These are phyloP conservation scores for Penicillium hordei DNA, from an alignment of 2,329 filamentous ascomycete genomes.

Conservation along the genomic window DNA sequence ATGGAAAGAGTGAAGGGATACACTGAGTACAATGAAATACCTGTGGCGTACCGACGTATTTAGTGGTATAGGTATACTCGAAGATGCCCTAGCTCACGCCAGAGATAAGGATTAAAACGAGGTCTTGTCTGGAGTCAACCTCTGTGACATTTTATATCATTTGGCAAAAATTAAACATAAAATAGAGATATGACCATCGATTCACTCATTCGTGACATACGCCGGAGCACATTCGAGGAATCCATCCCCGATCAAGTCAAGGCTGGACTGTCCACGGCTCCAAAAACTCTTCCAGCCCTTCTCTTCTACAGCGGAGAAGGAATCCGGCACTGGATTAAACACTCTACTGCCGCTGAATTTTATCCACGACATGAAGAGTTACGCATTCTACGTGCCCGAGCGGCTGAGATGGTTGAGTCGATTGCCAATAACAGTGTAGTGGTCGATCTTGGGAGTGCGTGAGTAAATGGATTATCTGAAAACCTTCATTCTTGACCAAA, in stretches of 20 bases:
- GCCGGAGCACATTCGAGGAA: background rate
- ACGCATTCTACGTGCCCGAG: background rate
- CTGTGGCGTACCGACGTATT: no score
- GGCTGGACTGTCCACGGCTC: background rate
- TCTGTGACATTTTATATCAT: background rate
- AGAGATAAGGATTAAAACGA: no score
- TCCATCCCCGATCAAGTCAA: background rate
- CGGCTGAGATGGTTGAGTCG: background rate
- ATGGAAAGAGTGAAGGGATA: no score
- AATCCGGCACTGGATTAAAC: background rate
- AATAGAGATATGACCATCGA: background rate
- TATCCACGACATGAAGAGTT: constrained; percentile 1
- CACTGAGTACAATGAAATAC: no score
- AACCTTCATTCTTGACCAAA: background rate
- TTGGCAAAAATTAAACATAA: no score
- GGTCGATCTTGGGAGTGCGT: background rate
- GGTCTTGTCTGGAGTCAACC: background rate
- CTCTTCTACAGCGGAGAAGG: background rate
- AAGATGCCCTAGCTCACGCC: no score
- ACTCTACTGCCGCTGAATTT: background rate
- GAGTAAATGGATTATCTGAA: background rate
- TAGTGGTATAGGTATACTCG: no score
- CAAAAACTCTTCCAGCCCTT: background rate
- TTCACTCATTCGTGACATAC: background rate
- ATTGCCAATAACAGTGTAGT: constrained; percentile 1